Percentiles rank a stretch among this genome's conserved stretches.
Evolutionary conservation across 306 rosid species (phyloP).

Genomic region (Pterocarpus macrocarpus): DNA sequence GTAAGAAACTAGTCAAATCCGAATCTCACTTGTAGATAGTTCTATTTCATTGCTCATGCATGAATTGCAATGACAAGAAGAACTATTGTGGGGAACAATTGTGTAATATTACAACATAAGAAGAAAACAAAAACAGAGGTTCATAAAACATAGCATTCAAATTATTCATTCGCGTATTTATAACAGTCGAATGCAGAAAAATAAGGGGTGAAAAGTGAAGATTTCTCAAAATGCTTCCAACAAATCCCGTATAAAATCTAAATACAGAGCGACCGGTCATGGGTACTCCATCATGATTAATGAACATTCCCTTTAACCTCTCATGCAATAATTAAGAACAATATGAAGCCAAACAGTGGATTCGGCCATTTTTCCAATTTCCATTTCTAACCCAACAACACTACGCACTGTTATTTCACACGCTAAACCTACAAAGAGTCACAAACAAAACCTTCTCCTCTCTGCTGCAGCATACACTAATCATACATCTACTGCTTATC

Average conservation of each 20-base stretch:
- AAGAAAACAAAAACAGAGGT: background rate
- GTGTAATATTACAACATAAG: background rate
- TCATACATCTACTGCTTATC: background rate
- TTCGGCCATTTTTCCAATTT: background rate
- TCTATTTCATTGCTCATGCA: background rate
- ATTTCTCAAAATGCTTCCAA: background rate
- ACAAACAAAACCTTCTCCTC: background rate
- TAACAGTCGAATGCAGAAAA: conserved; percentile 1
- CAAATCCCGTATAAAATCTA: background rate
- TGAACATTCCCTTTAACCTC: background rate
- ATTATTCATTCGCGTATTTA: background rate
- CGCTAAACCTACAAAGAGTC: background rate
- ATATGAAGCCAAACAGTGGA: background rate
- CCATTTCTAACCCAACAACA: background rate
- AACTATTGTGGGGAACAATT: background rate
- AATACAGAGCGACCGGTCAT: background rate
- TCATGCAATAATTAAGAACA: no score
- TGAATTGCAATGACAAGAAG: background rate
- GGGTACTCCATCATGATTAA: no score
- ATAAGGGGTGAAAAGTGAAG: background rate
- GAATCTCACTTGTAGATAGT: background rate
- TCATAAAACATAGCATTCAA: background rate
- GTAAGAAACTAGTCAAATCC: no score
- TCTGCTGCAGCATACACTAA: background rate
- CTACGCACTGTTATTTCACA: background rate